Conservation (phyloP, 345 rosid species). For the Chamaenerion angustifolium region DNA sequence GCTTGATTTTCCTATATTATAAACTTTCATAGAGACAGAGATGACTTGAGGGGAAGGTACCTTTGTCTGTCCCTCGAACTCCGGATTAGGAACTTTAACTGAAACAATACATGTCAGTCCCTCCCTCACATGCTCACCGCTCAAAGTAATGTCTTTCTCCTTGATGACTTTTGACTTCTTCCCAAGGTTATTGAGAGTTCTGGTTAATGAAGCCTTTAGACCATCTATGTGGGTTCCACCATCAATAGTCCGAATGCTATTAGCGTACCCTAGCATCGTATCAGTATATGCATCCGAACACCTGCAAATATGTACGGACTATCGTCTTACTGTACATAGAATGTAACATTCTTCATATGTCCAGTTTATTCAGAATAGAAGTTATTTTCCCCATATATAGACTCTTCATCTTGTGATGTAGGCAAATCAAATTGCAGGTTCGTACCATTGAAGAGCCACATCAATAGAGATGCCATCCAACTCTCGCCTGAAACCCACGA, state of each 20-base stretch:
- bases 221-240: slow-evolving; percentile 99
- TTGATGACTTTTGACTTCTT: slow-evolving; percentile 74
- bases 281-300: slow-evolving; percentile 97
- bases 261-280: slow-evolving; percentile 88
- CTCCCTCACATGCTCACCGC: slow-evolving; percentile 96
- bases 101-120: slow-evolving; percentile 91
- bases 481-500: slow-evolving; percentile 61
- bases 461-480: slow-evolving; percentile 55
- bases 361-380: too few species aligned
- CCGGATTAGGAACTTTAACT: slow-evolving; percentile 96
- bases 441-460: slow-evolving; percentile 88
- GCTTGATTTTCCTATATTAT: too few species aligned
- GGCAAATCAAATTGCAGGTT: slow-evolving; percentile 1
- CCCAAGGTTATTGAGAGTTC: slow-evolving; percentile 75
- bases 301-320: slow-evolving; percentile 34
- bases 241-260: slow-evolving; percentile 91
- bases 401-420: background rate
- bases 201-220: slow-evolving; percentile 72
- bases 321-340: too few species aligned
- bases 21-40: background rate
- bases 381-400: too few species aligned
- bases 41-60: slow-evolving; percentile 19
- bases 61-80: slow-evolving; percentile 99
- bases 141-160: slow-evolving; percentile 85
- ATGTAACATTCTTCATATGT: too few species aligned